phyloP scores from a whole-genome alignment of 2,329 filamentous ascomycete genomes.

The Albifimbria verrucaria region DNA sequence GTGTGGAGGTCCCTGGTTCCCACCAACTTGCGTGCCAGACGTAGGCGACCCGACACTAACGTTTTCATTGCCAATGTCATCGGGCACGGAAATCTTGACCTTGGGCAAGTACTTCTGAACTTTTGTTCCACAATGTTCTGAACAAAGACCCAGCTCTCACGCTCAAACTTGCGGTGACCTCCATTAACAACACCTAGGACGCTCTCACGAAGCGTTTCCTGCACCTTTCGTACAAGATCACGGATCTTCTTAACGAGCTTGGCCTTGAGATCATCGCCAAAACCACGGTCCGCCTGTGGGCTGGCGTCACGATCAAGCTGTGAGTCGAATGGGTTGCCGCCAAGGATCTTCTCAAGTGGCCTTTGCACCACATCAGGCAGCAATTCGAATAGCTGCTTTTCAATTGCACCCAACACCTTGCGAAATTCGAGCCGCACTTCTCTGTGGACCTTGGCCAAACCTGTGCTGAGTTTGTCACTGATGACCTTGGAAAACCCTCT shows the following conservation, averaged over 20 bases:
- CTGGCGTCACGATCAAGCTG: constrained; percentile 35
- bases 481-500: constrained; percentile 42
- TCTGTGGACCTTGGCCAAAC: constrained; percentile 39
- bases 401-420: constrained; percentile 38
- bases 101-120: constrained; percentile 43
- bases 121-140: constrained; percentile 43
- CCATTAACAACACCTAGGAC: constrained; percentile 42
- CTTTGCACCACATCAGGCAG: constrained; percentile 40
- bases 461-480: constrained; percentile 43
- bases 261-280: constrained; percentile 39
- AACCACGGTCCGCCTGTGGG: constrained; percentile 30
- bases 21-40: constrained; percentile 26
- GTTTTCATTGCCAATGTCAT: constrained; percentile 45
- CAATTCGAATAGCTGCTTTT: constrained; percentile 42
- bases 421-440: constrained; percentile 45
- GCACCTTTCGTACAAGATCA: constrained; percentile 39
- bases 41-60: constrained; percentile 39
- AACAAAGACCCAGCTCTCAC: constrained; percentile 43
- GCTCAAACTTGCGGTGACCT: constrained; percentile 44
- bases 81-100: constrained; percentile 41
- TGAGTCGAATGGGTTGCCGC: constrained; percentile 43
- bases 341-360: constrained; percentile 42
- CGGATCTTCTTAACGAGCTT: constrained; percentile 43
- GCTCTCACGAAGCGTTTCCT: constrained; percentile 41
- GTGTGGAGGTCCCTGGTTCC: constrained; percentile 21